Percentiles rank a stretch among this genome's conserved stretches.
Evolutionary conservation across 805 yeast genomes (phyloP).

Genomic region (Candida dajiaensis): DNA sequence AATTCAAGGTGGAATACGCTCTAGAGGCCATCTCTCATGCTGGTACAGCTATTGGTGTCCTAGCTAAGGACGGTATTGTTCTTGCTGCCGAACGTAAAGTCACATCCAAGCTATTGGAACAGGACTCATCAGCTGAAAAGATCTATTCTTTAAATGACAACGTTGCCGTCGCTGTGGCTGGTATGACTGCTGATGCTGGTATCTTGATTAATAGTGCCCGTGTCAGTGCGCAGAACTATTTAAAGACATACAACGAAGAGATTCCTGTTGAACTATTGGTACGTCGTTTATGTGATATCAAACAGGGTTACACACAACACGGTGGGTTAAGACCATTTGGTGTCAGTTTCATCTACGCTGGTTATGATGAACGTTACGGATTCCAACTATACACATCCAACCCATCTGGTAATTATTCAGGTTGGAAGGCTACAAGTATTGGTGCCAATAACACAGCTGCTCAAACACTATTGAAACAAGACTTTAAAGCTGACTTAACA

Average conservation of each 20-base stretch:
- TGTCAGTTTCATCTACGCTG: slow-evolving; percentile 93
- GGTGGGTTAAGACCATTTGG: slow-evolving; percentile 99
- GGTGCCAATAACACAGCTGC: slow-evolving; percentile 97
- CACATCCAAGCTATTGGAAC: slow-evolving; percentile 86
- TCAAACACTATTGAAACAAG: slow-evolving; percentile 92
- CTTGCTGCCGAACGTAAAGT: slow-evolving; percentile 96
- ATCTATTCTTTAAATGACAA: slow-evolving; percentile 71
- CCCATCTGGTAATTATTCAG: slow-evolving; percentile 96
- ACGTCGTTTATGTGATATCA: slow-evolving; percentile 82
- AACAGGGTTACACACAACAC: slow-evolving; percentile 97
- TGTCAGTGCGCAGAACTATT: slow-evolving; percentile 73
- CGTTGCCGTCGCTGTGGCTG: slow-evolving; percentile 93
- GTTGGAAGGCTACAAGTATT: slow-evolving; percentile 97
- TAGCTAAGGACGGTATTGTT: slow-evolving; percentile 83
- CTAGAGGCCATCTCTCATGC: slow-evolving; percentile 96
- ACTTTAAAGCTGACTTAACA: slow-evolving; percentile 75
- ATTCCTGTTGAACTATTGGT: slow-evolving; percentile 92
- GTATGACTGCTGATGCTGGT: slow-evolving; percentile 95
- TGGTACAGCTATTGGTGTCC: slow-evolving; percentile 93
- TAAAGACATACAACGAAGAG: slow-evolving; percentile 83
- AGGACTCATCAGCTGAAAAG: slow-evolving; percentile 90
- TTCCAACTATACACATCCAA: slow-evolving; percentile 92
- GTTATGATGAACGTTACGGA: slow-evolving; percentile 83
- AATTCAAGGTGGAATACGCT: slow-evolving; percentile 79
- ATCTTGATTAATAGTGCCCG: slow-evolving; percentile 87